phyloP scores from a whole-genome alignment of 2,329 filamentous ascomycete species.

The Neospermospora avenae region DNA sequence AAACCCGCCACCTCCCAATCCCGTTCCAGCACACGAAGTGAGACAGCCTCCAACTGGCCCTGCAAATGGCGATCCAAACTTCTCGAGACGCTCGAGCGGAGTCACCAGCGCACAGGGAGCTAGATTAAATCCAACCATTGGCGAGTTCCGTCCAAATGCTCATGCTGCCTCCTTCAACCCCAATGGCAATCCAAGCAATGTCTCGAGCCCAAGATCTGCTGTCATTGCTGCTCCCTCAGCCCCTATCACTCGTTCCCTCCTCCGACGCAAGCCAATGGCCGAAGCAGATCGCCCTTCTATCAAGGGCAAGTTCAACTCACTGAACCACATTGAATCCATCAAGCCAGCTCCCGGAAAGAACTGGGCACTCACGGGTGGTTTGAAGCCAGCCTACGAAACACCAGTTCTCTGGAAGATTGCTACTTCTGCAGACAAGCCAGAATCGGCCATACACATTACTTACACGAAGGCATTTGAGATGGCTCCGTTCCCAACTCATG shows the following conservation, averaged over 20 bases:
- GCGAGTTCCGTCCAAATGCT: conserved; percentile 83
- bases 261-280: conserved; percentile 69
- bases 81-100: conserved; percentile 52
- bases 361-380: conserved; percentile 75
- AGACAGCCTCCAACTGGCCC: conserved; percentile 74
- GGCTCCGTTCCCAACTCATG: conserved; percentile 50
- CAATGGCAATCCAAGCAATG: conserved; percentile 54
- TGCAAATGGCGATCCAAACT: conserved; percentile 52
- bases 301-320: conserved; percentile 57
- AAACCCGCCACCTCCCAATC: conserved; percentile 20
- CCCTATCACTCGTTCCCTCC: conserved; percentile 47
- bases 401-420: conserved; percentile 73
- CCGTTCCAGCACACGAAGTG: conserved; percentile 48
- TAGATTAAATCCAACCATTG: conserved; percentile 62
- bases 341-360: conserved; percentile 54
- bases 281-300: conserved; percentile 52
- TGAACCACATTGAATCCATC: conserved; percentile 54
- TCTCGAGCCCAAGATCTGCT: conserved; percentile 68
- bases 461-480: conserved; percentile 80
- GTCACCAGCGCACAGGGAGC: conserved; percentile 50
- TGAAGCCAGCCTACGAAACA: conserved; percentile 81
- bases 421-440: conserved; percentile 66
- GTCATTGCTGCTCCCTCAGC: conserved; percentile 36
- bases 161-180: conserved; percentile 80
- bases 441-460: conserved; percentile 61